Conservation (phyloP, 2,329 filamentous ascomycete species). For the Cladosporium sp. region DNA sequence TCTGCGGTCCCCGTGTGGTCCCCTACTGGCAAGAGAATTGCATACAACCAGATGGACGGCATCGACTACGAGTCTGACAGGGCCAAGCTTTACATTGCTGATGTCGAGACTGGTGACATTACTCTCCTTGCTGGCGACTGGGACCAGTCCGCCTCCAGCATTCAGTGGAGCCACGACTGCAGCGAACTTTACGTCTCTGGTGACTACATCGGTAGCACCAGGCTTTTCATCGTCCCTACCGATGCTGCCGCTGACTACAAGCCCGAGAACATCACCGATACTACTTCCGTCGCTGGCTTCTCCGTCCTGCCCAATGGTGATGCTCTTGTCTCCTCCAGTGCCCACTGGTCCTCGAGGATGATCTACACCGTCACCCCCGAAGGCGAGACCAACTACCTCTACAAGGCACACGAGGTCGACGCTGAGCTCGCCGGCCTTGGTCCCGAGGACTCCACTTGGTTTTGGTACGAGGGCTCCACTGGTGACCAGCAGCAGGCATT, state of each 20-base stretch:
- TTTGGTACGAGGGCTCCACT: conserved; percentile 31
- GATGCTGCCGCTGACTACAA: conserved; percentile 28
- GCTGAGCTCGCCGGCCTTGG: conserved; percentile 27
- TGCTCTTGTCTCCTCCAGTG: conserved; percentile 26
- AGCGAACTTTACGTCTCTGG: conserved; percentile 25
- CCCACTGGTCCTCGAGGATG: conserved; percentile 27
- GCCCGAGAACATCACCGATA: conserved; percentile 27
- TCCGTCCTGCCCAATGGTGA: conserved; percentile 27
- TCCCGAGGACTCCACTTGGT: conserved; percentile 24
- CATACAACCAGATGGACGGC: conserved; percentile 30
- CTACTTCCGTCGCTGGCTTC: conserved; percentile 28
- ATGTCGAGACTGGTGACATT: conserved; percentile 27
- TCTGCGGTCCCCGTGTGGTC: conserved; percentile 27
- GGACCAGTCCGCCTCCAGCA: conserved; percentile 22
- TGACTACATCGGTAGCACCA: conserved; percentile 27
- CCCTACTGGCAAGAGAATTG: conserved; percentile 26
- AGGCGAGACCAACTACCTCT: conserved; percentile 25
- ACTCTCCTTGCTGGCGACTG: conserved; percentile 27
- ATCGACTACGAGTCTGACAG: conserved; percentile 28
- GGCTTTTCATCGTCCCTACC: conserved; percentile 28
- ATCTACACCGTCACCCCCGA: conserved; percentile 26
- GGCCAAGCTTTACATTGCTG: conserved; percentile 28
- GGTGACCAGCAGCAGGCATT: conserved; percentile 29
- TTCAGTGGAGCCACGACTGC: conserved; percentile 26
- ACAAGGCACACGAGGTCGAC: conserved; percentile 29